These are phyloP conservation scores for Sanghuangporus sanghuang DNA, from an alignment of 1,284 basidiomycete genomes.

Conservation along the genomic window DNA sequence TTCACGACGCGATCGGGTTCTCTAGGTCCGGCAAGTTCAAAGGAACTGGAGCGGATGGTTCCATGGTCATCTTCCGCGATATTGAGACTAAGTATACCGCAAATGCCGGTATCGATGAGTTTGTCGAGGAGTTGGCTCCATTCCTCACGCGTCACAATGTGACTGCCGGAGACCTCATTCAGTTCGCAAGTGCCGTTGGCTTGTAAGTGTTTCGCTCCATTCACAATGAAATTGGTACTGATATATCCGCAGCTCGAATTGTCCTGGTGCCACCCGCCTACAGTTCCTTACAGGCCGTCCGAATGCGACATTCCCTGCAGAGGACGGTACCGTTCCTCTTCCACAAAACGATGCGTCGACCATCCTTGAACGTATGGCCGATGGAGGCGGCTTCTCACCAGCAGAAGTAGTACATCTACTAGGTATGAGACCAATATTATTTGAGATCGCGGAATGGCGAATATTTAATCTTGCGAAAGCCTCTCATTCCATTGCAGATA, in stretches of 20 bases:
- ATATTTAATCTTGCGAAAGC: slow-evolving; percentile 1
- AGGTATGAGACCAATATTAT: neutral
- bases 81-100: slow-evolving; percentile 19
- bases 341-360: slow-evolving; percentile 25
- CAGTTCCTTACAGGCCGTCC: slow-evolving; percentile 23
- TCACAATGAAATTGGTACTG: neutral
- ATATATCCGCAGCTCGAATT: slow-evolving; percentile 20
- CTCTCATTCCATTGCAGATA: slow-evolving; percentile 20
- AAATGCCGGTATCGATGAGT: slow-evolving; percentile 27
- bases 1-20: slow-evolving; percentile 25
- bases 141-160: slow-evolving; percentile 24
- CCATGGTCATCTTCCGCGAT: slow-evolving; percentile 15
- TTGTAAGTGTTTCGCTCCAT: slow-evolving; percentile 7
- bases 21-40: slow-evolving; percentile 16
- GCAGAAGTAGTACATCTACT: slow-evolving; percentile 28
- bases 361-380: slow-evolving; percentile 25
- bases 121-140: slow-evolving; percentile 23
- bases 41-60: slow-evolving; percentile 11
- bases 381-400: slow-evolving; percentile 26
- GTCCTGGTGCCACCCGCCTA: slow-evolving; percentile 27
- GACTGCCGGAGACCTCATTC: slow-evolving; percentile 26
- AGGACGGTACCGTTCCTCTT: slow-evolving; percentile 25
- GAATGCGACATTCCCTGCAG: slow-evolving; percentile 24
- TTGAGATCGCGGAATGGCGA: too few species aligned
- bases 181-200: slow-evolving; percentile 28